Conservation (phyloP, 2,329 filamentous ascomycete species). For the Aspergillus sojae region DNA sequence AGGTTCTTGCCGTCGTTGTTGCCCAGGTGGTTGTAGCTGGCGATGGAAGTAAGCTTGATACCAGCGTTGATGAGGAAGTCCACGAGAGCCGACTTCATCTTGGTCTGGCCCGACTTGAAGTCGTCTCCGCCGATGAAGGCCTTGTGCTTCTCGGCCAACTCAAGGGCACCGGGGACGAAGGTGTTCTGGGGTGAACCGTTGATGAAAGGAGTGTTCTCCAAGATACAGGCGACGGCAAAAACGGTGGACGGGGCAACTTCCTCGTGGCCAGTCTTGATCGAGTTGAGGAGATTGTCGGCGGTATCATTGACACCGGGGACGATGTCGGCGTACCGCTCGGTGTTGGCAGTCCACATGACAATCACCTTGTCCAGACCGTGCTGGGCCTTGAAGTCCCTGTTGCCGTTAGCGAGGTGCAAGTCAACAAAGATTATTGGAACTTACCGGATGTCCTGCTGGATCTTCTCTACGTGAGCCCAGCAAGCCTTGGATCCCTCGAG, state of each 20-base stretch:
- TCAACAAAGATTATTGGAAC: slow-evolving; percentile 22
- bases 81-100: slow-evolving; percentile 99
- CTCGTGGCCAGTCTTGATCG: slow-evolving; percentile 82
- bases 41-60: slow-evolving; percentile 98
- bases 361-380: slow-evolving; percentile 93
- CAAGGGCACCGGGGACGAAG: slow-evolving; percentile 89
- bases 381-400: slow-evolving; percentile 80
- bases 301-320: slow-evolving; percentile 92
- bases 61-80: slow-evolving; percentile 98
- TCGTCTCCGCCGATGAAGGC: slow-evolving; percentile 97
- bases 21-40: slow-evolving; percentile 98
- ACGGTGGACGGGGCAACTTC: slow-evolving; percentile 95
- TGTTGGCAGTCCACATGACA: slow-evolving; percentile 98
- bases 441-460: slow-evolving; percentile 87
- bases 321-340: slow-evolving; percentile 91
- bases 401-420: slow-evolving; percentile 9
- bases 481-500: slow-evolving; percentile 81
- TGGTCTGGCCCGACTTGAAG: slow-evolving; percentile 99
- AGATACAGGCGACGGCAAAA: slow-evolving; percentile 91
- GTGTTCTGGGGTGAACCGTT: slow-evolving; percentile 99
- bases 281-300: slow-evolving; percentile 84
- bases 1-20: slow-evolving; percentile 99
- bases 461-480: slow-evolving; percentile 85
- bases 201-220: slow-evolving; percentile 92
- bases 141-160: slow-evolving; percentile 82